Evolutionary conservation across 2,329 filamentous ascomycete genomes (phyloP).

Genomic region (Pyricularia pennisetigena): DNA sequence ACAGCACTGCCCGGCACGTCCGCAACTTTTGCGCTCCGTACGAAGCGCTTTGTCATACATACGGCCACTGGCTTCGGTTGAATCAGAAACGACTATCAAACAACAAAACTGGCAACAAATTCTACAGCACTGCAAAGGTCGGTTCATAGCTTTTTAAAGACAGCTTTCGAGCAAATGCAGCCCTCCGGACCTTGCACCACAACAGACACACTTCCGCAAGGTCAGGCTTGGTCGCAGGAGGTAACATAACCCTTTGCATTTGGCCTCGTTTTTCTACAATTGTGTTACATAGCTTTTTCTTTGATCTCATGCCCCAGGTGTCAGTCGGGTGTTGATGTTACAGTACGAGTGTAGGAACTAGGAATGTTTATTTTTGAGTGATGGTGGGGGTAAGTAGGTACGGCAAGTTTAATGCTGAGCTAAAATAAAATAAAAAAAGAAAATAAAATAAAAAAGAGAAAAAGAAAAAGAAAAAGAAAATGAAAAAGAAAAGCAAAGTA

Average conservation of each 20-base stretch:
- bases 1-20: not conserved
- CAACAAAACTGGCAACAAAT: not conserved
- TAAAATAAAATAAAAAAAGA: too few species aligned
- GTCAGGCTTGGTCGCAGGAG: not conserved
- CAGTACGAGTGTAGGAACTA: not conserved
- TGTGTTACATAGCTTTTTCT: not conserved
- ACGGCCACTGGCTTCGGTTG: not conserved
- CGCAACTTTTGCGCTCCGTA: not conserved
- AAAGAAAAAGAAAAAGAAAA: too few species aligned
- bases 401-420: not conserved
- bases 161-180: not conserved
- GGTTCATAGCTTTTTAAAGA: not conserved
- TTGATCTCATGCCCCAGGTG: not conserved
- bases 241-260: not conserved
- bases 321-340: not conserved
- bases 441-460: too few species aligned
- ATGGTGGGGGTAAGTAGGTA: not conserved
- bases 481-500: too few species aligned
- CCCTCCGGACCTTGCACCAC: not conserved
- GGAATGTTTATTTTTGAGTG: not conserved
- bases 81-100: not conserved
- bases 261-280: constrained; percentile 2
- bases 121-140: not conserved
- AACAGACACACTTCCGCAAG: not conserved
- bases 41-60: not conserved